Conservation (phyloP, 371 early-diverging fungal species). For the Funneliformis caledonium region DNA sequence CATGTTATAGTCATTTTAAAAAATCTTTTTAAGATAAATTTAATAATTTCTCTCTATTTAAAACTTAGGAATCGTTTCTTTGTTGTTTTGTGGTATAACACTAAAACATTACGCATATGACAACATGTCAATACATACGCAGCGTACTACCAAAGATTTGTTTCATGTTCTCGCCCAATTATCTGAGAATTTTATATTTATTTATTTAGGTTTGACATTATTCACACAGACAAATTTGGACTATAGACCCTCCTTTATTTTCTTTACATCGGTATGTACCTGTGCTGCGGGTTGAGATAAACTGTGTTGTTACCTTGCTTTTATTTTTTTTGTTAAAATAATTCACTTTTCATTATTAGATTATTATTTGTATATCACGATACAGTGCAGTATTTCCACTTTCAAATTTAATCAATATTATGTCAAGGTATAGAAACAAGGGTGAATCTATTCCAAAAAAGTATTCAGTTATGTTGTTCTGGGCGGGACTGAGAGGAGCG, state of each 20-base stretch:
- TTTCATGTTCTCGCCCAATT: conserved; percentile 89
- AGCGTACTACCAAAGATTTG: conserved; percentile 83
- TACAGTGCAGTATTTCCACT: conserved; percentile 86
- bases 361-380: conserved; percentile 81
- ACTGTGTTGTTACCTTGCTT: neutral
- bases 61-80: conserved; percentile 80
- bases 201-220: conserved; percentile 91
- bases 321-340: too few relatives aligned
- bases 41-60: neutral
- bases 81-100: conserved; percentile 94
- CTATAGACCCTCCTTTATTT: conserved; percentile 74
- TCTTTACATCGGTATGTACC: conserved; percentile 65
- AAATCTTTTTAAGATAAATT: neutral
- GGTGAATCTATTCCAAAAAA: conserved; percentile 68
- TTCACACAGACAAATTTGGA: conserved; percentile 76
- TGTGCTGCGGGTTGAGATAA: neutral
- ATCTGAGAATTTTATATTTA: conserved; percentile 94
- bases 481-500: conserved; percentile 90
- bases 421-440: conserved; percentile 58
- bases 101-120: conserved; percentile 92
- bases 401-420: conserved; percentile 75
- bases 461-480: conserved; percentile 93
- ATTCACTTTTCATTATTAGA: neutral
- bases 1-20: neutral
- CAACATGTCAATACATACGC: conserved; percentile 77